Evolutionary conservation across 257 asterid species (phyloP).

Genomic region (Nicotiana undulata): DNA sequence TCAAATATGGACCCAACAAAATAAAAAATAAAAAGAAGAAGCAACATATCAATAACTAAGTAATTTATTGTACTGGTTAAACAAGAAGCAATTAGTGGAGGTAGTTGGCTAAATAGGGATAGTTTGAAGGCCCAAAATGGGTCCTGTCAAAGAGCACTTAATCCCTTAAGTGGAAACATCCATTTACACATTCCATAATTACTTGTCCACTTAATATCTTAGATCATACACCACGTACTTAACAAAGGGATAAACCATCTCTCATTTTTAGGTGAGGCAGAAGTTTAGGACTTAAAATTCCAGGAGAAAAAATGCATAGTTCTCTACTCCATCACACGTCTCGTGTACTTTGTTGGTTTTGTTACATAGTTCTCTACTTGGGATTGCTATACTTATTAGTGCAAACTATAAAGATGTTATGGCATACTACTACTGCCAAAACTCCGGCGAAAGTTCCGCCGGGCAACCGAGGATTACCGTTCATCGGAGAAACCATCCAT

Average conservation of each 20-base stretch:
- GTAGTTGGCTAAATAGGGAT: neutral
- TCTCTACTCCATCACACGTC: neutral
- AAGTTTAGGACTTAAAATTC: neutral
- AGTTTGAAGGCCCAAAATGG: neutral
- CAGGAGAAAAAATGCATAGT: neutral
- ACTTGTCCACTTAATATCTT: neutral
- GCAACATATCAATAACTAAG: too few species aligned
- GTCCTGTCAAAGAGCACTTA: neutral
- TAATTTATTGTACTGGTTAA: too few species aligned
- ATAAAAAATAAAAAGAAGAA: too few species aligned
- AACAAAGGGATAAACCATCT: neutral
- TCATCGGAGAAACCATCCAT: slow-evolving; percentile 4
- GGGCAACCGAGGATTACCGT: neutral
- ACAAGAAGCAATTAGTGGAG: too few species aligned
- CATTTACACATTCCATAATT: neutral
- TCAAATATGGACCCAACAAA: too few species aligned
- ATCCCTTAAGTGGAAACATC: slow-evolving; percentile 1
- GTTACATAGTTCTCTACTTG: neutral
- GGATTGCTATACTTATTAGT: neutral
- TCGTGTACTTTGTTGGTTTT: neutral
- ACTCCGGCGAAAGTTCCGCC: neutral
- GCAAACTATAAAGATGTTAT: neutral
- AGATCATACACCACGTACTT: too few species aligned
- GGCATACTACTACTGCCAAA: neutral
- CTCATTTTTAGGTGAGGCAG: neutral